A percentile compares a stretch with the other conserved stretches of the same genome.
These are phyloP conservation scores for Penicillium sp. DNA, from an alignment of 2,329 filamentous ascomycete genomes.

Conservation along the genomic window DNA sequence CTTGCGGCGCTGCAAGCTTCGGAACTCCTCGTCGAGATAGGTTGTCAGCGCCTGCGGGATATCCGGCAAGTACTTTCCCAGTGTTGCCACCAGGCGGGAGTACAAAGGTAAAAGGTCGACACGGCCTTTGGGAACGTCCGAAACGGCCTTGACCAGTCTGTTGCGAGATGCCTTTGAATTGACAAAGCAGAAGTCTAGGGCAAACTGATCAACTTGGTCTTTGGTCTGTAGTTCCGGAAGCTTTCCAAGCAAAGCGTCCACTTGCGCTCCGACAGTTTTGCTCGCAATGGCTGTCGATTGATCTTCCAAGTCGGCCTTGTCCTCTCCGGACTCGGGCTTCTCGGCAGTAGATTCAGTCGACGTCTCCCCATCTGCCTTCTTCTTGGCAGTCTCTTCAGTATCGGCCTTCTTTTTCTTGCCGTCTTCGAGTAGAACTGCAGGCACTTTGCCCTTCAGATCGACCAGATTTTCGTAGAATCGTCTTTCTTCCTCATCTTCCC, in stretches of 20 bases:
- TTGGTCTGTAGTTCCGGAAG: slow-evolving; percentile 90
- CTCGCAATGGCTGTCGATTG: slow-evolving; percentile 92
- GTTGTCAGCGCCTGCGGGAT: slow-evolving; percentile 86
- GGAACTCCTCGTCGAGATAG: slow-evolving; percentile 92
- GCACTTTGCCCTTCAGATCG: slow-evolving; percentile 92
- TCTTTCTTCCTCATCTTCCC: slow-evolving; percentile 97
- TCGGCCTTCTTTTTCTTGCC: slow-evolving; percentile 89
- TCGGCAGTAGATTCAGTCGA: slow-evolving; percentile 42
- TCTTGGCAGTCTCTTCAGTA: slow-evolving; percentile 72
- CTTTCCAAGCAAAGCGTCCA: slow-evolving; percentile 79
- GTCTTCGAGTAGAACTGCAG: slow-evolving; percentile 86
- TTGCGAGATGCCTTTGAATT: slow-evolving; percentile 98
- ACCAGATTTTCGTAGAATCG: slow-evolving; percentile 97
- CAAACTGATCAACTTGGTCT: slow-evolving; percentile 83
- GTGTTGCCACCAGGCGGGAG: slow-evolving; percentile 84
- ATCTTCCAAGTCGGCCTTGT: slow-evolving; percentile 63
- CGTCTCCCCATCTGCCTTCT: slow-evolving; percentile 55
- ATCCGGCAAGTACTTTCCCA: slow-evolving; percentile 90
- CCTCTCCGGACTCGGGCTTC: slow-evolving; percentile 34
- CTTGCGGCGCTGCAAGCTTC: slow-evolving; percentile 91
- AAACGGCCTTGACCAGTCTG: slow-evolving; percentile 82
- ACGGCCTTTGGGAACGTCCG: slow-evolving; percentile 90
- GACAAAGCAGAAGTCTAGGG: slow-evolving; percentile 94
- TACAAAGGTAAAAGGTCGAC: slow-evolving; percentile 87
- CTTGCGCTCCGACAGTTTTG: slow-evolving; percentile 94